Conservation (phyloP, 768 basidiomycete genomes). For the Phylloporus scabripes region DNA sequence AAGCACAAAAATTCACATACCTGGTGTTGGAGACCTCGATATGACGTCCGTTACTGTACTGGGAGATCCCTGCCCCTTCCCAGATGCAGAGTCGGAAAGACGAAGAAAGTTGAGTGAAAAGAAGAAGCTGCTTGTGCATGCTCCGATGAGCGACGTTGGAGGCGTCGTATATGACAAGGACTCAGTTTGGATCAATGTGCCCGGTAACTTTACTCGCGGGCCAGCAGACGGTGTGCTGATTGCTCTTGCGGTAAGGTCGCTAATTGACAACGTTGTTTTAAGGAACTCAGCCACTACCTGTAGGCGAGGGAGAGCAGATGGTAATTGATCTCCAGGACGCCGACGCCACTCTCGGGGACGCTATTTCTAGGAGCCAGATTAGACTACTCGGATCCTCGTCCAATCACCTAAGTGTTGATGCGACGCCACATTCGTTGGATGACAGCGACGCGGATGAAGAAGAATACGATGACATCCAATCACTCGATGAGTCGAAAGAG, state of each 20-base stretch:
- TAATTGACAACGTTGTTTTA: background rate
- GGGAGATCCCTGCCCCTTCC: slow-evolving; percentile 94
- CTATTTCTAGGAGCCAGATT: slow-evolving; percentile 75
- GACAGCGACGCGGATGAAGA: slow-evolving; percentile 35
- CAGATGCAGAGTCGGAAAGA: slow-evolving; percentile 87
- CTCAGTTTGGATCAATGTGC: slow-evolving; percentile 96
- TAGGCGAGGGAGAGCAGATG: slow-evolving; percentile 97
- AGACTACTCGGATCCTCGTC: slow-evolving; percentile 80
- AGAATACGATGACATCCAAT: slow-evolving; percentile 8
- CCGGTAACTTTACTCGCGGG: slow-evolving; percentile 87
- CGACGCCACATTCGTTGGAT: slow-evolving; percentile 26
- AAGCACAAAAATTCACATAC: slow-evolving; percentile 84
- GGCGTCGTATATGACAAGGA: slow-evolving; percentile 98
- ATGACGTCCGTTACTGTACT: slow-evolving; percentile 69
- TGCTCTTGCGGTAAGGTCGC: background rate
- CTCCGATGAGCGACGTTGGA: slow-evolving; percentile 98
- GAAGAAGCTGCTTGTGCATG: slow-evolving; percentile 86
- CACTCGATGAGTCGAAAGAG: slow-evolving; percentile 12
- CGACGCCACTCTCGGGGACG: slow-evolving; percentile 73
- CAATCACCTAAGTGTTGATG: slow-evolving; percentile 49
- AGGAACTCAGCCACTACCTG: slow-evolving; percentile 65
- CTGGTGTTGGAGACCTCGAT: slow-evolving; percentile 87
- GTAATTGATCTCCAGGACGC: slow-evolving; percentile 95
- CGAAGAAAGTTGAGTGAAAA: slow-evolving; percentile 91
- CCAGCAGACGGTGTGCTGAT: slow-evolving; percentile 50